phyloP scores from a whole-genome alignment of 345 rosid genomes.

The Cardamine resedifolia region DNA sequence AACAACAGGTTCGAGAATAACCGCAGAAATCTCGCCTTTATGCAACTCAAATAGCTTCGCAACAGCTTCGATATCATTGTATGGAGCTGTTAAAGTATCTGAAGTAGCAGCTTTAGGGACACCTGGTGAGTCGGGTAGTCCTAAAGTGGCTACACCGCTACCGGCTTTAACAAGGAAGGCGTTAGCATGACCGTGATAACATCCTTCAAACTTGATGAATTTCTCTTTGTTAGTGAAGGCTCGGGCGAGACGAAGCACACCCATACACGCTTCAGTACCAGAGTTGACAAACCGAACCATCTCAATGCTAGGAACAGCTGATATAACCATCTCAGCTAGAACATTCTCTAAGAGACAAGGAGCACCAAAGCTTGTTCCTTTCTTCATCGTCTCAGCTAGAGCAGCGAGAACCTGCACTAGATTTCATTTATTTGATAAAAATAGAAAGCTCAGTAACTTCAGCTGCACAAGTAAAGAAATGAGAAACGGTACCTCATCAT shows the following conservation, averaged over 20 bases:
- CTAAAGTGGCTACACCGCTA: conserved; percentile 93
- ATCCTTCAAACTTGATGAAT: conserved; percentile 89
- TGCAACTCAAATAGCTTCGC: conserved; percentile 56
- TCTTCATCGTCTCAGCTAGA: conserved; percentile 85
- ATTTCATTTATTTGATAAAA: neutral
- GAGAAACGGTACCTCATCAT: conserved; percentile 62
- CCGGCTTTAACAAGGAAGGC: conserved; percentile 96
- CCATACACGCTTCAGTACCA: conserved; percentile 98
- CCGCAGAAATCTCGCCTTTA: conserved; percentile 71
- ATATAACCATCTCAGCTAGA: conserved; percentile 84
- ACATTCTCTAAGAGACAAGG: conserved; percentile 93
- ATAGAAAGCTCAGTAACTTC: neutral
- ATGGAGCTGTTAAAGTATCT: conserved; percentile 78
- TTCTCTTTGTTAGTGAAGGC: conserved; percentile 73
- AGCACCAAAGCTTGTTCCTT: conserved; percentile 99
- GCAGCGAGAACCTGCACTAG: conserved; percentile 75
- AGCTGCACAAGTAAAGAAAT: neutral
- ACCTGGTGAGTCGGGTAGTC: conserved; percentile 94
- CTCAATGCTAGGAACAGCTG: conserved; percentile 93
- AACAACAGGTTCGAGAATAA: conserved; percentile 90
- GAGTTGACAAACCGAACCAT: conserved; percentile 96
- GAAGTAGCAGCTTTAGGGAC: conserved; percentile 83
- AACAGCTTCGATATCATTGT: conserved; percentile 65
- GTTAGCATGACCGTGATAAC: conserved; percentile 97
- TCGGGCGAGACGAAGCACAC: conserved; percentile 90